Evolutionary conservation across 768 basidiomycete species (phyloP), one percentile per base, ranked within the genome.

Genomic region (Pisolithus orientalis): DNA sequence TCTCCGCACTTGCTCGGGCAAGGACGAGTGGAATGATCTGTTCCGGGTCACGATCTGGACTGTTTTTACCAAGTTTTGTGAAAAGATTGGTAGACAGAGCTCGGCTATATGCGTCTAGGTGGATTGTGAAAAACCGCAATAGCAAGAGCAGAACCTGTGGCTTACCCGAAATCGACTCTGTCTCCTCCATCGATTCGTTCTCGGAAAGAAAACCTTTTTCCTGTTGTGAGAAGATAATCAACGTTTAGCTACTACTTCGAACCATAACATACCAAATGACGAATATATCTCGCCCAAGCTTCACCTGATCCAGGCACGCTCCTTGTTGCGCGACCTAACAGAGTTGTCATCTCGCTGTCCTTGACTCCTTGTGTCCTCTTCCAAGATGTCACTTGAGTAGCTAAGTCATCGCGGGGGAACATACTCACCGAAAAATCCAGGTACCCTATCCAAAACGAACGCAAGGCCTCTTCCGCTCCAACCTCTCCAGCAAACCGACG

Each of bases 291-390:
- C 5, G 87, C 83, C 85, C 87, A 89, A 14, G 90, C 70, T 59
- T 88, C 85, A 17, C 90, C 90, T 32, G 79, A 87, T 16, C 75
- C 78, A 39, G 90, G 89, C 0, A 84, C 81, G 61, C 90, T 90
- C 52, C 87, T 77, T 9, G 80, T 63, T 10, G 88, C 89, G 39
- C 89, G 73, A 53, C 67, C 70, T 28, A 80, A 72, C 14, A 74
- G 64, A n/a, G 60, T 58, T 29, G 72, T 54, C 57, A 84, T 75
- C 9, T 64, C 64, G 1, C 73, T 73, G 31, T 68, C 67, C 11
- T 72, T 76, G 1, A 62, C 72, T 14, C 74, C 73, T 52, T 78
- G 70, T 31, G 73, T 72, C 47, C 83, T 72, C 83, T 83, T 49
- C 49, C 47, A 11, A 46, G 3, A 25, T 48, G 52, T 53, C 55